Base-by-base conservation (phyloP, 768 basidiomycete genomes). In the Phylloporus scabripes region DNA sequence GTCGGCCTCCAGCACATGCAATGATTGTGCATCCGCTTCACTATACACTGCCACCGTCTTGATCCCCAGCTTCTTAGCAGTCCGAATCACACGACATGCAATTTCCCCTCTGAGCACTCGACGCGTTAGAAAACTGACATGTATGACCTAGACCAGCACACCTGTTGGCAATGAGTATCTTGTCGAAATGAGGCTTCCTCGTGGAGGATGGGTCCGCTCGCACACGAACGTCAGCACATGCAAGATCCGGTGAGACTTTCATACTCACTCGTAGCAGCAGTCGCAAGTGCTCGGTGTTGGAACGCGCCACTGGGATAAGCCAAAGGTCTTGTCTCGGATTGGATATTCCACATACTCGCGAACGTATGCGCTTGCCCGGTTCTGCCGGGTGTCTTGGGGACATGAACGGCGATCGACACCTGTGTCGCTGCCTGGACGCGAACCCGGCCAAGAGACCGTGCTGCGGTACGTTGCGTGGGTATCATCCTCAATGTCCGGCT, bases 151-250 rank as follows among this genome's bases (percentile, higher is more conserved):
- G 14, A 5, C 7, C 7, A 12, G 21, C 42, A 32, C 43, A 72
- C 92, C 92, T 74, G 62, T 96, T 96, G 0, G 92, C 92, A 49
- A 96, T 82, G 20, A 96, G 76, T 51, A 94, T 89, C 75, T 96
- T 96, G 72, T 88, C 82, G 56, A 92, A 92, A 56, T 85, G 84
- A 9, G 86, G 80, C 29, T 66, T 71, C 37, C 66, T 50, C 39
- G 50, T 33, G 32, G 50, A 40, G 12, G 48, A 38, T 24, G 5
- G 29, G 38, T 54, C 44, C 34, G 38, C 49, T 45, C n/a, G 23
- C 12, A 39, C 38, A 37, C 5, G 31, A 14, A 38, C 4, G 34
- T 57, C 26, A 54, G 42, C 20, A 14, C 7, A n/a, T 20, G 41
- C 14, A 34, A 36, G 34, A 40, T 21, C 26, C 40, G 15, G n/a